Conservation (phyloP, 2,329 filamentous ascomycete genomes). For the Claviceps monticola region DNA sequence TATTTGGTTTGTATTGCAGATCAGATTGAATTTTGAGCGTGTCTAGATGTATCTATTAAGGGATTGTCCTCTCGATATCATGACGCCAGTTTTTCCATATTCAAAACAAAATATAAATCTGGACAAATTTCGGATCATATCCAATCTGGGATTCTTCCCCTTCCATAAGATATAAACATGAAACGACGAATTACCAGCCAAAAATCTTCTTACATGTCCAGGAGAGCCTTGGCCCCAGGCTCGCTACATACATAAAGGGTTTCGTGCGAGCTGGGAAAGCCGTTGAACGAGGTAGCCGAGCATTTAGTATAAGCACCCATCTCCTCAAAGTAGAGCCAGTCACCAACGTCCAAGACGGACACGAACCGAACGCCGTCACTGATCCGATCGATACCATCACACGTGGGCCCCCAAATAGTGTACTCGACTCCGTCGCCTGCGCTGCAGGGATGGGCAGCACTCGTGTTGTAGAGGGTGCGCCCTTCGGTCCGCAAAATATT, state of each 20-base stretch:
- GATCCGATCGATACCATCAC: constrained; percentile 95
- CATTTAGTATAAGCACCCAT: constrained; percentile 99
- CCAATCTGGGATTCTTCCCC: background rate
- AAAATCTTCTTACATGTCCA: constrained; percentile 21
- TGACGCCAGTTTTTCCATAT: background rate
- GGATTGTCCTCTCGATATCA: background rate
- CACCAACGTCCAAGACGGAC: constrained; percentile 72
- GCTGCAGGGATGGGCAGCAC: constrained; percentile 31
- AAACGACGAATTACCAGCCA: background rate
- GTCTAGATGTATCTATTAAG: background rate
- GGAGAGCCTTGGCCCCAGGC: constrained; percentile 64
- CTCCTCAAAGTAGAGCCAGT: constrained; percentile 97
- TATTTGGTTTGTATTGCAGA: background rate
- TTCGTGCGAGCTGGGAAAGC: constrained; percentile 84
- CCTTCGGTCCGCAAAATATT: constrained; percentile 57
- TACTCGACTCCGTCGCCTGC: constrained; percentile 54
- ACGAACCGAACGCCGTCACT: constrained; percentile 65
- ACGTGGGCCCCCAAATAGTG: constrained; percentile 96
- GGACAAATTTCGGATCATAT: background rate
- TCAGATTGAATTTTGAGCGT: too few species aligned
- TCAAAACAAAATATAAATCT: background rate
- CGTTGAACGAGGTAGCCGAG: constrained; percentile 95
- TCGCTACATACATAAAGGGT: constrained; percentile 93
- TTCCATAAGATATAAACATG: too few species aligned
- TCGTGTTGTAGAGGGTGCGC: constrained; percentile 43